These are phyloP conservation scores for Dioscorea zingiberensis DNA, from an alignment of 106 monocot species.

Conservation along the genomic window DNA sequence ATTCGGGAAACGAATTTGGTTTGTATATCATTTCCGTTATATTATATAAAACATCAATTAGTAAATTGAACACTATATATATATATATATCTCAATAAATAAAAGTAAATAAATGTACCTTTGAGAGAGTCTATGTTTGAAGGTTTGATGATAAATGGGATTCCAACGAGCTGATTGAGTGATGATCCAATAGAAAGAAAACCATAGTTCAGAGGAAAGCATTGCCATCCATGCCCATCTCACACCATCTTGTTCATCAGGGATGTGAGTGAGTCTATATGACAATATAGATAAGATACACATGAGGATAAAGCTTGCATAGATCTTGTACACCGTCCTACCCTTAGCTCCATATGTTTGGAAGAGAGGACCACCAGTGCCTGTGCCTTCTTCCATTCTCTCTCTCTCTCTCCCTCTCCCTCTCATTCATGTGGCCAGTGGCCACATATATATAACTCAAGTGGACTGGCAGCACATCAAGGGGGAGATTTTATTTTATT, in stretches of 20 bases:
- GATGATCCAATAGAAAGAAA: constrained; percentile 43
- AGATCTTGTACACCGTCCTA: constrained; percentile 24
- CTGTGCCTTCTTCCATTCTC: neutral
- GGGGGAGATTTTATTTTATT: too few relatives aligned
- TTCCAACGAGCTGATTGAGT: constrained; percentile 37
- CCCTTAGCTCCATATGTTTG: constrained; percentile 11
- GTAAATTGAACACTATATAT: too few relatives aligned
- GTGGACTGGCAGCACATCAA: too few relatives aligned
- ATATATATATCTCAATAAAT: too few relatives aligned
- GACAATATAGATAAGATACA: constrained; percentile 24
- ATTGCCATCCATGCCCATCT: constrained; percentile 33
- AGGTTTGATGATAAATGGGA: constrained; percentile 29
- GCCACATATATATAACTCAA: too few relatives aligned
- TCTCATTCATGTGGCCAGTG: too few relatives aligned
- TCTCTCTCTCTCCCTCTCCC: constrained; percentile 3
- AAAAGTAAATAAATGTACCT: constrained; percentile 20
- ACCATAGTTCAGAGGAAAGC: constrained; percentile 39
- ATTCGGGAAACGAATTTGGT: too few relatives aligned
- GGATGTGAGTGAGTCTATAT: constrained; percentile 32
- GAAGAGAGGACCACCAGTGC: constrained; percentile 8
- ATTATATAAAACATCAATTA: too few relatives aligned
- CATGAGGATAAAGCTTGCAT: constrained; percentile 20
- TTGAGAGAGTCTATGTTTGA: constrained; percentile 28
- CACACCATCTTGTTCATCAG: neutral
- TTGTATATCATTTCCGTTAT: too few relatives aligned